These are phyloP conservation scores for Exophiala phaeomuriformis DNA, from an alignment of 2,329 filamentous ascomycete species.

Conservation along the genomic window DNA sequence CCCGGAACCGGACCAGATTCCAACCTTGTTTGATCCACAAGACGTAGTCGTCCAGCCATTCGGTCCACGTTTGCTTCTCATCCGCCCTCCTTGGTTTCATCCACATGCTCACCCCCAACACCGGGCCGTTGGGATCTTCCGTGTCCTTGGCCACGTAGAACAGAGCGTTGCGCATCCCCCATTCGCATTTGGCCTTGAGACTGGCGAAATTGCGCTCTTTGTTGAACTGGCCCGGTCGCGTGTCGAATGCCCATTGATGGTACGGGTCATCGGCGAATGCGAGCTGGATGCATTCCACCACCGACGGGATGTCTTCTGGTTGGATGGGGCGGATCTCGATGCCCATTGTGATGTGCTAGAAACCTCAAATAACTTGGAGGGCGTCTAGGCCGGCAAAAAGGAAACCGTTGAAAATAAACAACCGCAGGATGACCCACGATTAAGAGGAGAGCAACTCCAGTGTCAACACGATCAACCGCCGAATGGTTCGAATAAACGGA, in stretches of 20 bases:
- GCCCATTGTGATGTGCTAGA: conserved; percentile 33
- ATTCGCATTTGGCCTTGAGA: conserved; percentile 58
- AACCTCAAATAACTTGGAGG: too few relatives aligned
- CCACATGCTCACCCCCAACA: conserved; percentile 69
- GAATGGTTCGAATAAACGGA: too few relatives aligned
- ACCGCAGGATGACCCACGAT: too few relatives aligned
- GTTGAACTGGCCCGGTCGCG: conserved; percentile 45
- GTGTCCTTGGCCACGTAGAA: conserved; percentile 63
- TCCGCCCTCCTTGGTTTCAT: conserved; percentile 49
- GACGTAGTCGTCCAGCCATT: conserved; percentile 58
- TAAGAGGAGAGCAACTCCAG: too few relatives aligned
- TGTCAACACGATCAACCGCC: too few relatives aligned
- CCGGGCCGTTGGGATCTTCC: conserved; percentile 36
- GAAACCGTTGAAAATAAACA: too few relatives aligned
- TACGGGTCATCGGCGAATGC: conserved; percentile 63
- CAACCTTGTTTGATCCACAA: conserved; percentile 58
- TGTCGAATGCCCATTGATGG: conserved; percentile 57
- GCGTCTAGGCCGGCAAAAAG: too few relatives aligned
- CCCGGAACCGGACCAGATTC: conserved; percentile 59
- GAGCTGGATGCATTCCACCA: conserved; percentile 58
- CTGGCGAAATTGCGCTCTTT: conserved; percentile 55
- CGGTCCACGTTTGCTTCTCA: conserved; percentile 50
- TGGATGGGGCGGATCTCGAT: conserved; percentile 52
- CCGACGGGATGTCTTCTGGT: conserved; percentile 55
- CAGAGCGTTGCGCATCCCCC: conserved; percentile 62